Base-by-base conservation (phyloP, 2,329 filamentous ascomycete species). In the Elsinoe necatrix region DNA sequence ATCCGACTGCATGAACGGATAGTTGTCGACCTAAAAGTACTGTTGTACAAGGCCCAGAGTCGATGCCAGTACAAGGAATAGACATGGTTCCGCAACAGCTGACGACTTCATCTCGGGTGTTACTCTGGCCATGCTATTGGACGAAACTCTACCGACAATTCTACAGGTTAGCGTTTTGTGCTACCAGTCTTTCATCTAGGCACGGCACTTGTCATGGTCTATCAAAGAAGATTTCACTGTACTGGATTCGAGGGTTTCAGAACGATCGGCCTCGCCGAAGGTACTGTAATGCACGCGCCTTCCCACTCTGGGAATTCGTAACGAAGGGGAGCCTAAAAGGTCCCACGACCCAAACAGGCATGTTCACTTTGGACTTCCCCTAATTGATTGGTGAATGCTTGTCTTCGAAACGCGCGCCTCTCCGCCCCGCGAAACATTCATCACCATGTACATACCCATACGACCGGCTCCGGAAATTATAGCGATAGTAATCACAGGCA, bases 221-320 rank as follows among this genome's bases (percentile, higher is more conserved):
- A 31, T 50, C 45, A 50, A 50, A 50, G 45, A 50, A 50, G 45
- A 50, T 50, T 50, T 35, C n/a, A 52, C 18, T 34, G 48, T 52
- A 29, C 48, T 52, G 41, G 41, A 31, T 48, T 56, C 39, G 54
- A 56, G 54, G 51, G 54, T 56, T 56, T 56, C 54, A 56, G 54
- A 48, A 35, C 25, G 29, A 23, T 56, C 54, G 54, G 54, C 37
- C 54, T 47, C 54, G 54, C 54, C 54, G 54, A 56, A 45, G 54
- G 29, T 18, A 37, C 5, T 45, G 45, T 18, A 37, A 37, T 45
- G 45, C 16, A 34, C 16, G 9, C 45, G 31, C 48, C 48, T 52
- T 52, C 48, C 48, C 48, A 35, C 25, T 52, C 31, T 34, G 48
- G 48, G 48, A 39, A 52, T 52, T 52, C 31, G 48, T 52, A 52